Base-by-base conservation (phyloP, 2,329 filamentous ascomycete species). In the Colletotrichum shisoi region DNA sequence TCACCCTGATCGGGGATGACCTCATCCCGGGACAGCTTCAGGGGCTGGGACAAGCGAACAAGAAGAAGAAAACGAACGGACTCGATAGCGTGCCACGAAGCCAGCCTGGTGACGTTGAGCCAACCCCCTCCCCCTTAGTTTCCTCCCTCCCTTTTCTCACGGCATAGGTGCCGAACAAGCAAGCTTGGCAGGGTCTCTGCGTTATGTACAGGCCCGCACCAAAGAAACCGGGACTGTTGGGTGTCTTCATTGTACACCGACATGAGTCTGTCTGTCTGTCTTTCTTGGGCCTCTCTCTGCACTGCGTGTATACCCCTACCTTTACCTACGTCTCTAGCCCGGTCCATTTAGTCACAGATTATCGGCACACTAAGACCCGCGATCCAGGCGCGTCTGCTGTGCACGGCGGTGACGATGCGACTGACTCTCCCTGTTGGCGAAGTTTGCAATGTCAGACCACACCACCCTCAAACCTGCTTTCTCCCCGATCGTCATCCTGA, bases 351-450 rank as follows among this genome's bases (percentile, higher is more conserved):
- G 45, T 59, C 56, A 19, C 37, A 27, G 40, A 59, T 19, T 17
- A 31, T 42, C 45, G 54, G 42, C 60, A 61, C 39, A 21, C 61
- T 19, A 40, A 64, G 56, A 42, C 27, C 27, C 21, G 53, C 39
- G 37, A 40, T 31, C 31, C 54, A 63, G 46, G 48, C 12, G 53
- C 39, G 54, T n/a, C 39, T 63, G 63, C 45, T 63, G 19, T 27
- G 42, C 52, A 56, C 67, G 63, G 64, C 54, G 46, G 58, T 67
- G 67, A 69, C 67, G 63, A 63, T 45, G 52, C 63, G 63, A 57
- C 24, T 27, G 24, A 27, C 24, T 27, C 56, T 58, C 45, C 37
- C 17, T 45, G 9, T 27, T 42, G 17, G 57, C 37, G 27, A 42
- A 45, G 39, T 61, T 56, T 69, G 53, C 46, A 49, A 58, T 6